Percentiles rank a stretch among this genome's conserved stretches.
Conservation (phyloP, 306 rosid species). For the Abrus precatorius region DNA sequence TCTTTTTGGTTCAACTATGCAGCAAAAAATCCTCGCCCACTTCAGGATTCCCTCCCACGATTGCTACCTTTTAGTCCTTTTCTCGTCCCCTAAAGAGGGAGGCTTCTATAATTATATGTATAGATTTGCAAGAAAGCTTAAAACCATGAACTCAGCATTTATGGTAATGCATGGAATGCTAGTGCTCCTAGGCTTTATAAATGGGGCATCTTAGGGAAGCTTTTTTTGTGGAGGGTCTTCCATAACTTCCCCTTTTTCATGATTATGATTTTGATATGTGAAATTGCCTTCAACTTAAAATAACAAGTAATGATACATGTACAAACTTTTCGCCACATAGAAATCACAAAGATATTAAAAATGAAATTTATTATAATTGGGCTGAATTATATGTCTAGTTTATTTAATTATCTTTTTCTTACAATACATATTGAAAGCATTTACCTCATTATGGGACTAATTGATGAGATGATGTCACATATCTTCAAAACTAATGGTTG, state of each 20-base stretch:
- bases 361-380: not conserved
- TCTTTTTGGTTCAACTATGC: slow-evolving; percentile 58
- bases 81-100: slow-evolving; percentile 64
- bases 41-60: slow-evolving; percentile 66
- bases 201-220: slow-evolving; percentile 45
- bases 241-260: slow-evolving; percentile 41
- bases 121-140: slow-evolving; percentile 38
- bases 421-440: not conserved
- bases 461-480: slow-evolving; percentile 42
- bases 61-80: slow-evolving; percentile 51
- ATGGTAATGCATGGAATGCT: slow-evolving; percentile 38
- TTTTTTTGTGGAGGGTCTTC: slow-evolving; percentile 38
- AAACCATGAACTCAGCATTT: slow-evolving; percentile 45
- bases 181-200: slow-evolving; percentile 50
- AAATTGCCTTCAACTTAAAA: slow-evolving; percentile 23
- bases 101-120: slow-evolving; percentile 48
- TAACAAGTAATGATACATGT: slow-evolving; percentile 21
- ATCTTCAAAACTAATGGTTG: slow-evolving; percentile 40
- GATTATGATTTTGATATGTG: slow-evolving; percentile 51
- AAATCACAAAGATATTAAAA: not conserved
- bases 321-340: not conserved
- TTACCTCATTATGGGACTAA: not conserved
- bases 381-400: no score
- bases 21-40: slow-evolving; percentile 54
- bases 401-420: not conserved